Conservation (phyloP, 768 basidiomycete genomes). For the Tricholoma bakamatsutake region DNA sequence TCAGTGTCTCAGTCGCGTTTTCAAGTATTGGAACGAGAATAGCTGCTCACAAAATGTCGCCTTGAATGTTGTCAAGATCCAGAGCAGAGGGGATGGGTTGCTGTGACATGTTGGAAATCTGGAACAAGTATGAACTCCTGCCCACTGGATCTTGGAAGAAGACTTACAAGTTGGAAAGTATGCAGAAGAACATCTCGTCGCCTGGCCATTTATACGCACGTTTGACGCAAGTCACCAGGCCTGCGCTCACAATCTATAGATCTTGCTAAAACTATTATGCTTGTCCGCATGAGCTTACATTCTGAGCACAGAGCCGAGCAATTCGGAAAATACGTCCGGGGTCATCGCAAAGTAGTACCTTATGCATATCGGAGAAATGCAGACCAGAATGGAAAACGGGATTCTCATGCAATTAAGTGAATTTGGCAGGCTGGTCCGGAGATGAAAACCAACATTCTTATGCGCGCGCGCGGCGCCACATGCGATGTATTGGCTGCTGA, state of each 20-base stretch:
- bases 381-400: too few relatives aligned
- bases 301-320: background rate
- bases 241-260: background rate
- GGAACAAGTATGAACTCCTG: background rate
- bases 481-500: too few relatives aligned
- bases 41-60: slow-evolving; percentile 37
- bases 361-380: too few relatives aligned
- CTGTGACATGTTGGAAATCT: slow-evolving; percentile 14
- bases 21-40: background rate
- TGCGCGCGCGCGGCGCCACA: too few relatives aligned
- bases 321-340: background rate
- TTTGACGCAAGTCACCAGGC: background rate
- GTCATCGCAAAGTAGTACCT: background rate
- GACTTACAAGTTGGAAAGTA: background rate
- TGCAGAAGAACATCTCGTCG: background rate
- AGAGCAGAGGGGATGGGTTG: slow-evolving; percentile 16
- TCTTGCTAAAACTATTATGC: background rate
- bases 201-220: background rate
- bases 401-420: too few relatives aligned
- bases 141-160: background rate
- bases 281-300: background rate
- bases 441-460: too few relatives aligned
- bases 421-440: too few relatives aligned
- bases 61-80: slow-evolving; percentile 40
- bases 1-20: background rate